A percentile compares a stretch with the other conserved stretches of the same genome.
Evolutionary conservation across 2,329 filamentous ascomycete species (phyloP).

Genomic region (Ophiosphaerella korrae): DNA sequence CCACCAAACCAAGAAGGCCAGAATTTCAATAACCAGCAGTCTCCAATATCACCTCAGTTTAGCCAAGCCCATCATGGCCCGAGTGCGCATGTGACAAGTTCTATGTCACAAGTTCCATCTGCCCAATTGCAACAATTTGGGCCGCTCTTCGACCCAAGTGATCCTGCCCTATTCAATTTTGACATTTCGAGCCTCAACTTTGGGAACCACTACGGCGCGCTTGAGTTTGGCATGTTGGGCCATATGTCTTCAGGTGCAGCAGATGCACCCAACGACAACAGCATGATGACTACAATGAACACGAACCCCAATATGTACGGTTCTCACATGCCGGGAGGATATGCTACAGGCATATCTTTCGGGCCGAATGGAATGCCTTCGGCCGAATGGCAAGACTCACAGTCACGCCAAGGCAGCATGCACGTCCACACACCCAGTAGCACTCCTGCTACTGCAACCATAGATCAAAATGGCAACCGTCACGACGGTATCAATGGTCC

Average conservation of each 20-base stretch:
- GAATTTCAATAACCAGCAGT: conserved; percentile 68
- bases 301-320: conserved; percentile 44
- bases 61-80: conserved; percentile 55
- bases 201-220: conserved; percentile 91
- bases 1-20: conserved; percentile 52
- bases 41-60: conserved; percentile 78
- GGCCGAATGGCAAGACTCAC: conserved; percentile 46
- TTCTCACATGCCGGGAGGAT: conserved; percentile 46
- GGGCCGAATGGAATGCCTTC: conserved; percentile 21
- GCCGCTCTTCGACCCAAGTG: conserved; percentile 83
- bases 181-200: conserved; percentile 94
- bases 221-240: conserved; percentile 94
- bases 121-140: conserved; percentile 54
- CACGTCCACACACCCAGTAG: conserved; percentile 52
- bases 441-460: conserved; percentile 45
- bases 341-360: conserved; percentile 22
- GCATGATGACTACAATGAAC: conserved; percentile 40
- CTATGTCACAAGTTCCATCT: conserved; percentile 47
- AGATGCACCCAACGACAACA: conserved; percentile 72
- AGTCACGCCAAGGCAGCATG: conserved; percentile 51
- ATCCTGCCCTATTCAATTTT: conserved; percentile 93
- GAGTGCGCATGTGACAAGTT: conserved; percentile 56
- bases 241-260: conserved; percentile 92
- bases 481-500: conserved; percentile 49
- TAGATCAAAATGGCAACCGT: conserved; percentile 36